Conservation (phyloP, 2,329 filamentous ascomycete genomes). For the Thelonectria olida region DNA sequence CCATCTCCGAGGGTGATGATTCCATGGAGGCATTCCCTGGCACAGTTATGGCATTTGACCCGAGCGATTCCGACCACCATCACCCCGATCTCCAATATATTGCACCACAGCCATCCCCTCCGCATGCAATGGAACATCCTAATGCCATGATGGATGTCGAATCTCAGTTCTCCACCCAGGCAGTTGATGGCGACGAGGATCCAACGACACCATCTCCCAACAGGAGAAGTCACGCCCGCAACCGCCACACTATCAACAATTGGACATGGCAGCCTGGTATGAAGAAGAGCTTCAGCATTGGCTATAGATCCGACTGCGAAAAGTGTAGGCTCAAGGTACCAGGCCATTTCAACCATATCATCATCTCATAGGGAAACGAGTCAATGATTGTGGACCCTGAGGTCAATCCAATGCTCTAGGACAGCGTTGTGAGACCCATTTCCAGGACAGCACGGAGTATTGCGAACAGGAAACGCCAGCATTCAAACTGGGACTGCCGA, state of each 20-base stretch:
- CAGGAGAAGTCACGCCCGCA: constrained; percentile 65
- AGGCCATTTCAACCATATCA: constrained; percentile 84
- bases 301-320: constrained; percentile 80
- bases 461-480: constrained; percentile 1
- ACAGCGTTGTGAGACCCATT: constrained; percentile 39
- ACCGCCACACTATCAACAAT: constrained; percentile 67
- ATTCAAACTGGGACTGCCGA: background rate
- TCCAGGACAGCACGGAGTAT: constrained; percentile 29
- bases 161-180: constrained; percentile 33
- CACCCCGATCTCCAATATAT: constrained; percentile 37
- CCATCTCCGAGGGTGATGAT: constrained; percentile 67
- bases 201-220: constrained; percentile 57
- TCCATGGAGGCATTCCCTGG: constrained; percentile 48
- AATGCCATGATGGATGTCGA: constrained; percentile 51
- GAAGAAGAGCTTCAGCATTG: constrained; percentile 80
- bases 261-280: constrained; percentile 70
- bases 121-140: constrained; percentile 52
- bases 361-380: constrained; percentile 63
- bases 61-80: constrained; percentile 45
- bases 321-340: constrained; percentile 80
- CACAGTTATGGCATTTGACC: constrained; percentile 45
- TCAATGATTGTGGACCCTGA: constrained; percentile 40
- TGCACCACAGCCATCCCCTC: constrained; percentile 34
- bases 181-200: constrained; percentile 46
- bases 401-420: constrained; percentile 34